Conservation (phyloP, 116 monocot species). For the Thalassia testudinum region DNA sequence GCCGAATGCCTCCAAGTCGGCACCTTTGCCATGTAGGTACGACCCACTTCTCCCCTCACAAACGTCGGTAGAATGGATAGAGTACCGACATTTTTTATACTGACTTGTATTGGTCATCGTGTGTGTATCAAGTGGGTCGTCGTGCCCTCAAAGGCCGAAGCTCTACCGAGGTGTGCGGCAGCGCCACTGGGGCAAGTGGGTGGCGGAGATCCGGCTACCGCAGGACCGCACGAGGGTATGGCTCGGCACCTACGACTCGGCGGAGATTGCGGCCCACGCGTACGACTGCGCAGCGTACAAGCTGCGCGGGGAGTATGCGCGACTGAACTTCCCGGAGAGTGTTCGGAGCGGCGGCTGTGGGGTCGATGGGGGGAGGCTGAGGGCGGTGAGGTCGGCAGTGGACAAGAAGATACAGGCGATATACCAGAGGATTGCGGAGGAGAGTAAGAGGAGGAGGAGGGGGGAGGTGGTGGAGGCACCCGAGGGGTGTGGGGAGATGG, state of each 20-base stretch:
- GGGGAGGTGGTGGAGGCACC: not conserved
- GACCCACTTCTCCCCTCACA: not conserved
- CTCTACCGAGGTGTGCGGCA: conserved; percentile 73
- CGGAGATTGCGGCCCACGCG: no score
- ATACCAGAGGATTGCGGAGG: not conserved
- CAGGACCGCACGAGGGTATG: no score
- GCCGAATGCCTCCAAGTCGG: not conserved
- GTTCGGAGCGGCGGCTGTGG: conserved; percentile 7
- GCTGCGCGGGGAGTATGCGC: no score
- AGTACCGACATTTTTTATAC: no score
- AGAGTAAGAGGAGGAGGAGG: not conserved
- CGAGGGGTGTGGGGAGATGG: not conserved
- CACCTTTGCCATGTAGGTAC: not conserved
- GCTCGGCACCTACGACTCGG: no score
- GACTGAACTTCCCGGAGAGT: conserved; percentile 32
- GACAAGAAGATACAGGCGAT: conserved; percentile 11
- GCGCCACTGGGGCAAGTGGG: conserved; percentile 89
- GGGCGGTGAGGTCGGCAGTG: conserved; percentile 4
- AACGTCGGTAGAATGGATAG: no score
- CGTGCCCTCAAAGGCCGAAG: conserved; percentile 11
- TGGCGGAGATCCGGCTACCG: conserved; percentile 72
- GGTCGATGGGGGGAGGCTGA: not conserved
- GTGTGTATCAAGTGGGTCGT: not conserved
- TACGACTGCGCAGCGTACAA: no score
- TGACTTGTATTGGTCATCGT: no score